Base-by-base conservation (phyloP, 768 basidiomycete species). In the Boletus rubropictus region DNA sequence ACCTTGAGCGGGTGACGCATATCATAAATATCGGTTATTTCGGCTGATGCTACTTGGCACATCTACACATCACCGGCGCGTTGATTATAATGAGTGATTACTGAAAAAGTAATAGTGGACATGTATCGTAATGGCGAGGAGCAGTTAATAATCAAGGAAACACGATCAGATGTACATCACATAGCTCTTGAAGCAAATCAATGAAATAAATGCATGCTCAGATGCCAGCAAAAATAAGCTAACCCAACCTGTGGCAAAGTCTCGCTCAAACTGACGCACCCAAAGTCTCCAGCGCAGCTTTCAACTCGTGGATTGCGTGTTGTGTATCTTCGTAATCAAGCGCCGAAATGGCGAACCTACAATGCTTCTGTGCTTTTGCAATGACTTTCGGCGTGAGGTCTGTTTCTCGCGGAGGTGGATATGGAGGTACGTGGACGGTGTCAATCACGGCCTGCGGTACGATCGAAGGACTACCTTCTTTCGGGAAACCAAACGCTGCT, bases 281-380 rank as follows among this genome's bases (percentile, higher is more conserved):
- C 18, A 91, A 70, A 28, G 79, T 65, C 27, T 72, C 73, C 52
- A 99, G 67, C 12, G 95, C 95, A 29, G 78, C 73, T 54, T 78
- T 74, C 54, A 99, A 67, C 67, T 99, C 92, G 62, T 78, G 84
- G 60, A 79, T 76, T 15, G 95, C 95, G 57, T 89, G 87, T 53
- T 87, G 86, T 9, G 75, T 74, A 65, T 99, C 95, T 62, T 98
- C 95, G 63, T 94, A 97, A 61, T 97, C 92, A 45, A 99, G 72
- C n/a, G 96, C 82, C 25, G 89, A 91, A 48, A 97, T 89, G 7
- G 95, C 95, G 69, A 86, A 96, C 44, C 79, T 78, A 56, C 92
- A 92, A 57, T 94, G 92, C 62, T 89, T 96, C 73, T 99, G 94
- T 12, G 80, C 81, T 52, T 84, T 80, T 17, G 82, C 73, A 21